Percentiles rank a stretch among this genome's conserved stretches.
These are phyloP conservation scores for Priceomyces melissophilus DNA, from an alignment of 805 yeast species.

Conservation along the genomic window DNA sequence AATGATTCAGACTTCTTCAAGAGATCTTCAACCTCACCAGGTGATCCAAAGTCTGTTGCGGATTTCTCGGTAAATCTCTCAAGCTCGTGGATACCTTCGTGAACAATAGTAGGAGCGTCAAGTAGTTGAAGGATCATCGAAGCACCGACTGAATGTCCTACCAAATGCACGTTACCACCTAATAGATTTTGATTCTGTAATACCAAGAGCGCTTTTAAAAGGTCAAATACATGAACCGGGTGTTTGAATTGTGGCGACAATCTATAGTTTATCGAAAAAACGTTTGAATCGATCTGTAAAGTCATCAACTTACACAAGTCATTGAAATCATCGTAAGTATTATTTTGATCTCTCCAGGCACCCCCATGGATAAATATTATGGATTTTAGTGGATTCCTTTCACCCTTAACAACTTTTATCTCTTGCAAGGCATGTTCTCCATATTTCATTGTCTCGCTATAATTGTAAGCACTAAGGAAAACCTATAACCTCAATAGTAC, in stretches of 20 bases:
- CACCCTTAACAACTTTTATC: slow-evolving; percentile 23
- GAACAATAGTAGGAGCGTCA: slow-evolving; percentile 19
- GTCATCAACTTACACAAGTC: slow-evolving; percentile 16
- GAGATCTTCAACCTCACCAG: background rate
- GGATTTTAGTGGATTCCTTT: slow-evolving; percentile 15
- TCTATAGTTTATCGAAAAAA: slow-evolving; percentile 54
- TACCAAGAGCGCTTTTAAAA: slow-evolving; percentile 39
- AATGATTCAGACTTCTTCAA: background rate
- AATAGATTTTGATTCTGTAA: slow-evolving; percentile 21
- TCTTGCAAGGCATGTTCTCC: slow-evolving; percentile 33
- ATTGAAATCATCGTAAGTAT: slow-evolving; percentile 56
- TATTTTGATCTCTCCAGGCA: slow-evolving; percentile 74
- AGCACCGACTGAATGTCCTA: slow-evolving; percentile 86
- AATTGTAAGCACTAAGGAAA: no score
- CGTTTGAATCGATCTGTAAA: slow-evolving; percentile 9
- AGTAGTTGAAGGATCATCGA: slow-evolving; percentile 57
- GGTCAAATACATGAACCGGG: slow-evolving; percentile 62
- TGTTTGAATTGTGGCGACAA: slow-evolving; percentile 59
- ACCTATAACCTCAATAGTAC: no score
- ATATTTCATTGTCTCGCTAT: slow-evolving; percentile 12
- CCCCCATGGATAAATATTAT: slow-evolving; percentile 79
- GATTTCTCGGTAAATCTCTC: background rate
- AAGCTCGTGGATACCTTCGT: slow-evolving; percentile 9
- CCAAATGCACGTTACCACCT: slow-evolving; percentile 17
- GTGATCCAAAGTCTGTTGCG: background rate